Evolutionary conservation across 805 yeast genomes (phyloP).

Genomic region (Tetrapisispora taiwanensis): DNA sequence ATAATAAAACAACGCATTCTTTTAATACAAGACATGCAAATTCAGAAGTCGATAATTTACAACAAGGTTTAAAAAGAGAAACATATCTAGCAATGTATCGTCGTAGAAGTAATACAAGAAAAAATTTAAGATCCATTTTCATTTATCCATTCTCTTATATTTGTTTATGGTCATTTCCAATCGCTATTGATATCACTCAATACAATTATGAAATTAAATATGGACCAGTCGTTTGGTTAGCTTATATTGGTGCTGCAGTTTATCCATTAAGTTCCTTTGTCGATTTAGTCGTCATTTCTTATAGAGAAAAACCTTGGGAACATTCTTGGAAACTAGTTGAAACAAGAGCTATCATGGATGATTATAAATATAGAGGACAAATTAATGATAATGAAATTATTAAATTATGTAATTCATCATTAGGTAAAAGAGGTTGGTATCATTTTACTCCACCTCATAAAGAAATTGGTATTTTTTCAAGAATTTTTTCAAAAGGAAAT

Average conservation of each 20-base stretch:
- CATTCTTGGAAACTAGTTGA: slow-evolving; percentile 30
- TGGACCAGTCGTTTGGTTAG: slow-evolving; percentile 53
- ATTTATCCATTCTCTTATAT: slow-evolving; percentile 78
- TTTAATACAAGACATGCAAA: background rate
- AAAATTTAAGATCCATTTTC: slow-evolving; percentile 71
- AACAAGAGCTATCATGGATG: slow-evolving; percentile 13
- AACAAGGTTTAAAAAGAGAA: slow-evolving; percentile 32
- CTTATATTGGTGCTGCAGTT: slow-evolving; percentile 59
- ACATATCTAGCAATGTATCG: slow-evolving; percentile 51
- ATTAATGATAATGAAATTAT: slow-evolving; percentile 19
- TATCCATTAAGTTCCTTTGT: slow-evolving; percentile 75
- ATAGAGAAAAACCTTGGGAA: slow-evolving; percentile 75
- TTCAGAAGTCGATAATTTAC: background rate
- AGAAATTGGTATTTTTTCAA: background rate
- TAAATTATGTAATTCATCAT: slow-evolving; percentile 14
- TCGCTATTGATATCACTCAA: slow-evolving; percentile 53
- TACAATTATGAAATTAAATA: slow-evolving; percentile 37
- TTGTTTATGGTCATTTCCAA: slow-evolving; percentile 74
- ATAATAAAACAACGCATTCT: background rate
- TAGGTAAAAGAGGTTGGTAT: slow-evolving; percentile 27
- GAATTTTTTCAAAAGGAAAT: background rate
- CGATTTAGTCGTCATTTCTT: slow-evolving; percentile 64
- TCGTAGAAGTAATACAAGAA: slow-evolving; percentile 56
- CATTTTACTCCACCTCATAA: slow-evolving; percentile 5
- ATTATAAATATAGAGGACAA: slow-evolving; percentile 18